Conservation (phyloP, 139 green algal genomes). For the Desmodesmus armatus region DNA sequence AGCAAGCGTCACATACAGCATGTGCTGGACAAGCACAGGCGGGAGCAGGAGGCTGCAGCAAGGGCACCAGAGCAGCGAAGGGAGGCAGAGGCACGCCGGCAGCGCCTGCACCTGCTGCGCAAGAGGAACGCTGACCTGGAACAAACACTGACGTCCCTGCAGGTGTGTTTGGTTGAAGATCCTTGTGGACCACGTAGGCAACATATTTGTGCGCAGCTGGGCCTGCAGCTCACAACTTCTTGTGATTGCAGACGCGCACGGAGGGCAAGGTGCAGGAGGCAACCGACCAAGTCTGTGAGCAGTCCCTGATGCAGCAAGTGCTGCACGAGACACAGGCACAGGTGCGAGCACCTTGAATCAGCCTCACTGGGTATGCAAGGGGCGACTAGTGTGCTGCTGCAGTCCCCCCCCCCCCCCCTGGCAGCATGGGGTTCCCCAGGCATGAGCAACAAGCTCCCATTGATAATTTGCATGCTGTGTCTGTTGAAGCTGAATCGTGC, state of each 20-base stretch:
- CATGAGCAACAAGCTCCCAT: background rate
- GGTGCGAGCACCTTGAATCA: background rate
- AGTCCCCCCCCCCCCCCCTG: background rate
- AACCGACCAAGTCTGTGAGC: slow-evolving; percentile 12
- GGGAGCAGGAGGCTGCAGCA: slow-evolving; percentile 29
- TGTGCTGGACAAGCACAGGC: slow-evolving; percentile 16
- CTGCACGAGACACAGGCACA: slow-evolving; percentile 3
- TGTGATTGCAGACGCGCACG: background rate
- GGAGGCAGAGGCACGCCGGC: background rate
- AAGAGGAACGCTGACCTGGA: background rate
- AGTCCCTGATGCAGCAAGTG: background rate
- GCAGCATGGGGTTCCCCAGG: background rate
- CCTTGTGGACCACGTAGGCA: background rate
- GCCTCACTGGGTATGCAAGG: background rate
- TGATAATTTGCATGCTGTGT: background rate
- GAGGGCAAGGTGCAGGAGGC: background rate
- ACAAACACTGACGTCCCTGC: background rate
- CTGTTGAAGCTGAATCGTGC: background rate
- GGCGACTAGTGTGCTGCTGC: background rate
- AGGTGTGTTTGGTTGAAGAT: background rate
- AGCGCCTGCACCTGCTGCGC: background rate
- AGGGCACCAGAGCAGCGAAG: slow-evolving; percentile 6
- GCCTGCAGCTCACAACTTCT: background rate
- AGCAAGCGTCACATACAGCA: slow-evolving; percentile 1
- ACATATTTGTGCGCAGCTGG: background rate